Conservation (phyloP, 148 eudicot genomes). For the Rhododendron mucronatum region DNA sequence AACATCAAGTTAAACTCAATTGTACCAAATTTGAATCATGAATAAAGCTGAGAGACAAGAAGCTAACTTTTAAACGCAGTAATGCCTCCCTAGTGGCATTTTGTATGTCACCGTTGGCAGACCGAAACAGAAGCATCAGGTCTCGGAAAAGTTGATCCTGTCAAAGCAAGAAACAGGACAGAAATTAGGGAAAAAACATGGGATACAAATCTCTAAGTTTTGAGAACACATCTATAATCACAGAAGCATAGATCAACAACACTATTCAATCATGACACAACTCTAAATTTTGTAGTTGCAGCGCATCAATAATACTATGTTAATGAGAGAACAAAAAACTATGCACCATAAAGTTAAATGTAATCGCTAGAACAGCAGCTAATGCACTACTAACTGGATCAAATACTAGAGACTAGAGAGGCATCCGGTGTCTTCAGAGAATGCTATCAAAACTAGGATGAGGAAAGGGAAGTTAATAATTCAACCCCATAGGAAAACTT, state of each 20-base stretch:
- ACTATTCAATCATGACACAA: not conserved
- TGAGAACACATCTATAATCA: not conserved
- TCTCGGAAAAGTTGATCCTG: conserved; percentile 56
- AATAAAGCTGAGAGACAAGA: not conserved
- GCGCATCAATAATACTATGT: not conserved
- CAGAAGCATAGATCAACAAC: not conserved
- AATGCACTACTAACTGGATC: not conserved
- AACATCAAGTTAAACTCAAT: not conserved
- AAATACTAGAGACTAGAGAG: not conserved
- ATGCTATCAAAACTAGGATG: not conserved
- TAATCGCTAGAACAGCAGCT: not conserved
- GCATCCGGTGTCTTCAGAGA: not conserved
- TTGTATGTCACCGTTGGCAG: conserved; percentile 48
- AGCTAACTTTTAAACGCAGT: conserved; percentile 52
- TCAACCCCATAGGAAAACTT: not conserved
- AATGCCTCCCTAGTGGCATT: conserved; percentile 64
- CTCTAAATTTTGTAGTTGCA: not conserved
- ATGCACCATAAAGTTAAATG: not conserved
- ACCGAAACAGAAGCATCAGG: conserved; percentile 56
- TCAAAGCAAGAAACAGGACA: conserved; percentile 2
- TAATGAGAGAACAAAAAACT: not conserved
- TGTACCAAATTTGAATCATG: not conserved
- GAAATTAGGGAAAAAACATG: not conserved
- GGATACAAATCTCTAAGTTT: not conserved
- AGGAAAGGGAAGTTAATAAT: not conserved